phyloP scores from a whole-genome alignment of 192 early-diverging fungal species.

The Entomortierella parvispora region DNA sequence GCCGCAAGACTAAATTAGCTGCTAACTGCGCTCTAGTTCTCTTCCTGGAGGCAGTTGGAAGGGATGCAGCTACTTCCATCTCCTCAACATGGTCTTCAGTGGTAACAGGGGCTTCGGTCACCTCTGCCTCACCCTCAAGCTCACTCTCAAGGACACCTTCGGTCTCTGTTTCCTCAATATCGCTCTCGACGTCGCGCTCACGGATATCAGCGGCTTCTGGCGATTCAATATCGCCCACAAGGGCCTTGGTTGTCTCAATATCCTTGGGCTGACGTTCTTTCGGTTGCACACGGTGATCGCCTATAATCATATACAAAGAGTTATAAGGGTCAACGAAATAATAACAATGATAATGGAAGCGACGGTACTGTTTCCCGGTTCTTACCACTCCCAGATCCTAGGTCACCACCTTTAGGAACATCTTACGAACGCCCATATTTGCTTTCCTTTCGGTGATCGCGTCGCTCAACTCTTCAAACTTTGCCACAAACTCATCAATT shows the following conservation, averaged over 20 bases:
- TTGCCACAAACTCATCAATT: conserved; percentile 14
- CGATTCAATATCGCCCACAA: conserved; percentile 2
- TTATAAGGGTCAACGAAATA: background rate
- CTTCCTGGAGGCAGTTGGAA: conserved; percentile 2
- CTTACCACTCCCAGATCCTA: conserved; percentile 22
- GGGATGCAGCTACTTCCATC: conserved; percentile 7
- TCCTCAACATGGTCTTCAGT: conserved; percentile 7
- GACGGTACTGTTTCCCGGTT: conserved; percentile 7
- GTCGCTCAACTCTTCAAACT: conserved; percentile 19
- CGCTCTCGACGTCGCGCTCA: background rate
- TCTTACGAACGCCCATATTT: conserved; percentile 18
- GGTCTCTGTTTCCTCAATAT: conserved; percentile 1
- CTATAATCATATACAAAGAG: conserved; percentile 16
- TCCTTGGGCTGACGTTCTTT: conserved; percentile 14
- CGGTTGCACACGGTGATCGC: conserved; percentile 8
- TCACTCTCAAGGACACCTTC: conserved; percentile 9
- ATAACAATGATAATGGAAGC: conserved; percentile 7
- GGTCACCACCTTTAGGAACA: conserved; percentile 21
- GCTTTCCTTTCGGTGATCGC: conserved; percentile 12
- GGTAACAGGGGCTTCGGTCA: background rate
- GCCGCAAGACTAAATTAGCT: conserved; percentile 3
- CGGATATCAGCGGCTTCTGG: background rate
- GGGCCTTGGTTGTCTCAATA: background rate
- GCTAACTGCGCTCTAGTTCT: conserved; percentile 2
- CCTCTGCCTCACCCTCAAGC: conserved; percentile 2